Percentiles rank a stretch among this genome's conserved stretches.
phyloP scores from a whole-genome alignment of 331 rosid genomes.

The Ulmus americana region DNA sequence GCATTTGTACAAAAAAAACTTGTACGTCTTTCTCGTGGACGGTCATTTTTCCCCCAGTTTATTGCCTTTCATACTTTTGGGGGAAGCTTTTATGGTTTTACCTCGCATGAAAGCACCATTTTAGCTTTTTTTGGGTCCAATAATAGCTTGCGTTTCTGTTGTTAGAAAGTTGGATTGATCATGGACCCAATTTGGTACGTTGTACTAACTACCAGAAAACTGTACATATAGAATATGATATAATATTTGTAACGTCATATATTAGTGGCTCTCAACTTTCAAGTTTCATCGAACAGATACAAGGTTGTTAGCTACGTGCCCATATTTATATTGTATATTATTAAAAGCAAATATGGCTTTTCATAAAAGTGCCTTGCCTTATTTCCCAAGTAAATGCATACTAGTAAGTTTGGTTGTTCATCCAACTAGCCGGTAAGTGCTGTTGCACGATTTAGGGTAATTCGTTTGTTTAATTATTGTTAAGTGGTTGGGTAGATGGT shows the following conservation, averaged over 20 bases:
- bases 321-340: background rate
- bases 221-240: background rate
- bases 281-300: background rate
- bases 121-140: no score
- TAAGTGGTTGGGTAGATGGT: conserved; percentile 21
- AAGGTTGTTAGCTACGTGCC: conserved; percentile 3
- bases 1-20: background rate
- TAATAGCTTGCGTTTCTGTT: no score
- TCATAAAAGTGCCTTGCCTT: background rate
- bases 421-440: conserved; percentile 7
- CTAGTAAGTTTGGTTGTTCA: conserved; percentile 8
- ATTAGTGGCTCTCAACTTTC: conserved; percentile 6
- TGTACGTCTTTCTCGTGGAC: background rate
- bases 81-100: no score
- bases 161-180: no score
- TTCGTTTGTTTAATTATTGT: background rate
- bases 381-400: conserved; percentile 14
- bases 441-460: background rate
- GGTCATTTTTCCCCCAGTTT: background rate
- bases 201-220: no score
- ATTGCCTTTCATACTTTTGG: background rate
- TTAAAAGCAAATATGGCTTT: background rate
- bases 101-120: no score
- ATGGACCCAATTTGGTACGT: no score
- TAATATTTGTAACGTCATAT: background rate